Conservation (phyloP, 176 grass and related monocot species). For the Hordeum marinum region DNA sequence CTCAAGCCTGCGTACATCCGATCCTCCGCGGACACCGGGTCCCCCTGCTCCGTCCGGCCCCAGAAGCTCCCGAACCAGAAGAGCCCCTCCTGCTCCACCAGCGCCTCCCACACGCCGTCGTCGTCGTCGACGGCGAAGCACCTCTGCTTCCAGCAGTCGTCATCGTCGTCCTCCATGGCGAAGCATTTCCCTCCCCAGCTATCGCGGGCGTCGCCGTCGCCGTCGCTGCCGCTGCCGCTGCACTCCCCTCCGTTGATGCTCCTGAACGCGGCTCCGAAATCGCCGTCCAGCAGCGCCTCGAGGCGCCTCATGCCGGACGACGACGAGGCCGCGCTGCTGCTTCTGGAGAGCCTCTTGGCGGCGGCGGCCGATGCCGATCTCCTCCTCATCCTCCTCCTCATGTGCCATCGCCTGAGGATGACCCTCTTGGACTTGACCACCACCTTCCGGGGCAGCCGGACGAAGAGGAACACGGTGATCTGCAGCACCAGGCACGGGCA, state of each 20-base stretch:
- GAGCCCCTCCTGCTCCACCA: constrained; percentile 47
- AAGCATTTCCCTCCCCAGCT: neutral
- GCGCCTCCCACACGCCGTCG: constrained; percentile 40
- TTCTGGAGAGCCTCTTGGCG: neutral
- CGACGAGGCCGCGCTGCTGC: neutral
- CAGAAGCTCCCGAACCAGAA: constrained; percentile 98
- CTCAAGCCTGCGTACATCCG: constrained; percentile 17
- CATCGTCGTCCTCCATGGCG: neutral
- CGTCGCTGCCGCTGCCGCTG: neutral
- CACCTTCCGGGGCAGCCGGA: constrained; percentile 56
- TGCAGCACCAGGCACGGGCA: constrained; percentile 83
- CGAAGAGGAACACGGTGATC: constrained; percentile 81
- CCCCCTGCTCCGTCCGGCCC: constrained; percentile 34
- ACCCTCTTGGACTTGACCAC: constrained; percentile 65
- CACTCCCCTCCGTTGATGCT: neutral
- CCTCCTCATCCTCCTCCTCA: neutral
- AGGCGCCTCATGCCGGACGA: neutral
- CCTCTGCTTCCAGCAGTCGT: neutral
- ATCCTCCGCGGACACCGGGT: neutral
- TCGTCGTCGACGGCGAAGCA: neutral
- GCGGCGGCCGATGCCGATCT: neutral
- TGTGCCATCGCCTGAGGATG: constrained; percentile 54
- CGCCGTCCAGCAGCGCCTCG: constrained; percentile 13
- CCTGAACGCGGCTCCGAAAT: constrained; percentile 28
- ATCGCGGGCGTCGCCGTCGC: neutral